Base-by-base conservation (phyloP, 2,329 filamentous ascomycete genomes). In the Colletotrichum cuscutae region DNA sequence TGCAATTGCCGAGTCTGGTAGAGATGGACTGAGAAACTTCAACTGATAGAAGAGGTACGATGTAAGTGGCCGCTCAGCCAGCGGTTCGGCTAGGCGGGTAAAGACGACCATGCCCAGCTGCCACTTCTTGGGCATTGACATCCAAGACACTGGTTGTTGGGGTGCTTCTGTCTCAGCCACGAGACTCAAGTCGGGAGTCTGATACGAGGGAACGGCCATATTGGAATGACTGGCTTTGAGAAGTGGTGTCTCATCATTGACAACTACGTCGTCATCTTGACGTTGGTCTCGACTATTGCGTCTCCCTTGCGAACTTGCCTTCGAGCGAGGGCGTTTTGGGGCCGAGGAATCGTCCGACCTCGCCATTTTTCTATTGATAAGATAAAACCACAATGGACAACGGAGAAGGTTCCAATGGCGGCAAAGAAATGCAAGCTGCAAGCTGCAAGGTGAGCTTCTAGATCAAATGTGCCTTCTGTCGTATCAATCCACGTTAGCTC, bases 31-130 rank as follows among this genome's bases (percentile, higher is more conserved):
- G 60, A 77, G 68, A 30, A 72, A 74, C 37, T 69, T 72, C 24
- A 77, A 68, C 65, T 77, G 76, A 52, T 74, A 77, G 46, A 75
- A 77, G 26, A 76, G 72, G 52, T 77, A 77, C 4, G 76, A 76
- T 63, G 73, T 74, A 61, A 77, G 28, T 13, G 78, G 77, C 4
- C 76, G 71, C n/a, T 78, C 77, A 35, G 75, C 76, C 67, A 79
- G 59, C 8, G 77, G 77, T 35, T 79, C 78, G 7, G 77, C 78
- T n/a, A 79, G 74, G 3, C 78, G 76, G 5, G 76, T 75, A 12
- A 78, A 71, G 56, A 79, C 77, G 5, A 79, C 74, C 46, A 78
- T 76, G 56, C 75, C 77, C 26, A 79, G 61, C n/a, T 78, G 77
- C 15, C 73, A 73, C 42, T 79, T 79, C 12, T 66, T 70, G 2